These are phyloP conservation scores for Manihot esculenta DNA, from an alignment of 441 rosid species.

Conservation along the genomic window DNA sequence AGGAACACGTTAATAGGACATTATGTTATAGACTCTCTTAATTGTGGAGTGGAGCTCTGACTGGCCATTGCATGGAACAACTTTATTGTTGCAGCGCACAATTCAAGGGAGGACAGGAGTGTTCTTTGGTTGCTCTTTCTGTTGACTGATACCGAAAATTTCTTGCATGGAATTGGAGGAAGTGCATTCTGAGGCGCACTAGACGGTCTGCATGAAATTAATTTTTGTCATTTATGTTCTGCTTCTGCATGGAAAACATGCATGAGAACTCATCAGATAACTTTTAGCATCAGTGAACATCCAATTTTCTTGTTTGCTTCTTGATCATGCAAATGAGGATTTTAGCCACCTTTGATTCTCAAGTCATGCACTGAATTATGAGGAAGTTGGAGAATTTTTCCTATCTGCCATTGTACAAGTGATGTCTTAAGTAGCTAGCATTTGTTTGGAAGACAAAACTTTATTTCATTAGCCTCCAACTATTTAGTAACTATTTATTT, in stretches of 20 bases:
- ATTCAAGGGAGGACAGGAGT: background rate
- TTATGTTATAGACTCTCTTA: constrained; percentile 25
- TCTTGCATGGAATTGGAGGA: background rate
- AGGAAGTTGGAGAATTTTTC: too few relatives aligned
- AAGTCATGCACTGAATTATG: too few relatives aligned
- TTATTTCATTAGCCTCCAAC: too few relatives aligned
- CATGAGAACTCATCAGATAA: background rate
- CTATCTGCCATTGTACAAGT: too few relatives aligned
- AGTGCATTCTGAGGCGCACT: background rate
- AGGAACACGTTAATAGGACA: constrained; percentile 13
- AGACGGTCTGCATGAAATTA: background rate
- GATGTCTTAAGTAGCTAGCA: too few relatives aligned
- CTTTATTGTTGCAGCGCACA: background rate
- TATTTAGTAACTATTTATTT: too few relatives aligned
- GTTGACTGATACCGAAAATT: background rate
- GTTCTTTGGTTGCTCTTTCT: background rate
- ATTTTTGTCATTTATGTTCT: background rate
- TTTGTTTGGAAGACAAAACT: too few relatives aligned
- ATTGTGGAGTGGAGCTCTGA: constrained; percentile 4
- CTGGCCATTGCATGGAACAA: background rate
- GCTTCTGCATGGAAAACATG: background rate
- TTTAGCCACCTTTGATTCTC: background rate
- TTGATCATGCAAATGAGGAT: background rate
- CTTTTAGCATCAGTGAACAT: too few relatives aligned
- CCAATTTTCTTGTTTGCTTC: background rate